phyloP scores from a whole-genome alignment of 2,329 filamentous ascomycete genomes.

The Epichloe sp. region DNA sequence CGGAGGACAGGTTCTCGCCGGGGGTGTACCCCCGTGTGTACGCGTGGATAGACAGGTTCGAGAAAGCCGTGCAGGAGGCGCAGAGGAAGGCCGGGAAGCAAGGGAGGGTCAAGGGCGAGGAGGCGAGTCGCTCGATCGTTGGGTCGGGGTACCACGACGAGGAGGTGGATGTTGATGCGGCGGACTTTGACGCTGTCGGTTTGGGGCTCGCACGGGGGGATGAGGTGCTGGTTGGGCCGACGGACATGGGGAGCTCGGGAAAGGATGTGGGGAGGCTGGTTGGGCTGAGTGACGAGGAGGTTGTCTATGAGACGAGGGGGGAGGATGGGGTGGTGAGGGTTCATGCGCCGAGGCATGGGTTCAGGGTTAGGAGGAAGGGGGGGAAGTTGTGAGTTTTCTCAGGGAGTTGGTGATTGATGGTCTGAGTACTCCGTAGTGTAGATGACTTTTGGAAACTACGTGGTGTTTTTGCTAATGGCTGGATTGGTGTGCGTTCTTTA shows the following conservation, averaged over 20 bases:
- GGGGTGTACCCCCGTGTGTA: constrained; percentile 42
- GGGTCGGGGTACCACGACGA: constrained; percentile 31
- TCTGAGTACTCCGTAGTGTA: neutral
- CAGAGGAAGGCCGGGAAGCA: constrained; percentile 22
- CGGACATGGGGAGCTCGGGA: constrained; percentile 46
- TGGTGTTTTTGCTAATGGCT: no score
- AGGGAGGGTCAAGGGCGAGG: constrained; percentile 34
- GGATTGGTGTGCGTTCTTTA: no score
- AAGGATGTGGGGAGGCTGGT: constrained; percentile 45
- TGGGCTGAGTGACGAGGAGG: constrained; percentile 36
- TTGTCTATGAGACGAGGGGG: constrained; percentile 40
- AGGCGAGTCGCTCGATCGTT: constrained; percentile 36
- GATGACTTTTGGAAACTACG: no score
- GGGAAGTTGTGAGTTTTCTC: neutral
- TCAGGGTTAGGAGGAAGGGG: constrained; percentile 28
- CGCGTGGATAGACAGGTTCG: constrained; percentile 52
- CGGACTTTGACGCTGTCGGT: constrained; percentile 33
- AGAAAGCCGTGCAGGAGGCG: constrained; percentile 29
- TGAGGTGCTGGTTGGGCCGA: constrained; percentile 45
- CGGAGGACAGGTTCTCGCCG: constrained; percentile 35
- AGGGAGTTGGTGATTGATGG: neutral
- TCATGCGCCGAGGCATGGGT: constrained; percentile 49
- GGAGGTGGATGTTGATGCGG: constrained; percentile 28
- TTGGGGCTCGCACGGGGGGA: constrained; percentile 38
- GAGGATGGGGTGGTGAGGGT: constrained; percentile 34